phyloP scores from a whole-genome alignment of 176 grass and related monocot species.

The Otatea glauca region DNA sequence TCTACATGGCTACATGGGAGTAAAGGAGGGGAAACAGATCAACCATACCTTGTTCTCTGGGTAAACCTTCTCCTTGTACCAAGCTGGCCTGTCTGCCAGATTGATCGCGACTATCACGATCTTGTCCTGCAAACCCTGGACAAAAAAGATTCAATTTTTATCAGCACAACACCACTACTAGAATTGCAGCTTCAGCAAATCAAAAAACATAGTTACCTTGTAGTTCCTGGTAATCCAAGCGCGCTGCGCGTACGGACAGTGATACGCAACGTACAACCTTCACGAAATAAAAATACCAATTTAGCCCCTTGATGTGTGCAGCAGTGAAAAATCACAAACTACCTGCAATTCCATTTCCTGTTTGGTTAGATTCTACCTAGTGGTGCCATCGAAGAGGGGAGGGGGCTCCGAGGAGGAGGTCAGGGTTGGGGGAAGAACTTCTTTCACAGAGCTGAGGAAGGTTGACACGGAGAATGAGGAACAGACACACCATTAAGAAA shows the following conservation, averaged over 20 bases:
- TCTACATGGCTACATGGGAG: not conserved
- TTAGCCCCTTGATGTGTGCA: not conserved
- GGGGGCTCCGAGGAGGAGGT: conserved; percentile 67
- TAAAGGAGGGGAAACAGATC: not conserved
- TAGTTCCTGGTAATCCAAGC: conserved; percentile 80
- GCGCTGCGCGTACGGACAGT: conserved; percentile 84
- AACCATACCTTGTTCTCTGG: conserved; percentile 73
- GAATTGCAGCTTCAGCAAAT: not conserved
- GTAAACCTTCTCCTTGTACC: conserved; percentile 99
- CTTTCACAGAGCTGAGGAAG: conserved; percentile 45
- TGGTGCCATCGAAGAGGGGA: conserved; percentile 80
- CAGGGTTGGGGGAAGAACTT: conserved; percentile 60
- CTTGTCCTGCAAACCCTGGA: conserved; percentile 66
- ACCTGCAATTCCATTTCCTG: not conserved
- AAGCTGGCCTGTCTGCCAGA: conserved; percentile 75
- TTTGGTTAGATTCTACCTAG: conserved; percentile 46
- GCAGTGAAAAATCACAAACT: not conserved
- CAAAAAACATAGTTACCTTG: conserved; percentile 58
- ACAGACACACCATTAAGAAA: not conserved
- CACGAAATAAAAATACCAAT: not conserved
- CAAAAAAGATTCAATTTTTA: not conserved
- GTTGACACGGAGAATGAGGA: not conserved
- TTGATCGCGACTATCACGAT: conserved; percentile 63
- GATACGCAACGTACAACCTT: conserved; percentile 81
- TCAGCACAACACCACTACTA: not conserved